Conservation (phyloP, 345 rosid genomes). For the Pugionium dolabratum region DNA sequence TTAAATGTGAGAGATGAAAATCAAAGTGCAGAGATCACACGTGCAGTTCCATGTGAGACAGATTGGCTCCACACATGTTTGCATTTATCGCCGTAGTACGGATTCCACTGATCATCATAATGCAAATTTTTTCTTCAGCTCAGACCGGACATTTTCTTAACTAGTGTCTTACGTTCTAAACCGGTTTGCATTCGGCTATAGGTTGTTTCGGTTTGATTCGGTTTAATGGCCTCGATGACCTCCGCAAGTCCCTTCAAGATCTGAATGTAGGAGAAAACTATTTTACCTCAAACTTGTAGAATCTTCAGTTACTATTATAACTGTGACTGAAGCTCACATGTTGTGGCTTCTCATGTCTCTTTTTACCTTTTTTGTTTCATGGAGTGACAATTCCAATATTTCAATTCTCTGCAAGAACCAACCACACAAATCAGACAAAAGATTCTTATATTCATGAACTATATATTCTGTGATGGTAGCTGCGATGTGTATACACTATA, state of each 20-base stretch:
- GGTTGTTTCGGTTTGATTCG: slow-evolving; percentile 24
- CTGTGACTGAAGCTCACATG: neutral
- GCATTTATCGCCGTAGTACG: slow-evolving; percentile 39
- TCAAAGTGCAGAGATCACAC: slow-evolving; percentile 35
- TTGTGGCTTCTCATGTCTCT: slow-evolving; percentile 7
- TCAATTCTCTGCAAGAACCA: slow-evolving; percentile 29
- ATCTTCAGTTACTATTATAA: neutral
- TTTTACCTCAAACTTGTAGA: neutral
- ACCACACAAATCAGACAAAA: neutral
- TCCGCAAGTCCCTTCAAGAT: slow-evolving; percentile 24
- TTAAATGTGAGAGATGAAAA: slow-evolving; percentile 9
- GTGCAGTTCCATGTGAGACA: slow-evolving; percentile 42
- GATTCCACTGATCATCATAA: slow-evolving; percentile 17
- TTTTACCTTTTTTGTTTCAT: slow-evolving; percentile 32
- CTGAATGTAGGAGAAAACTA: slow-evolving; percentile 8
- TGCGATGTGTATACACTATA: neutral
- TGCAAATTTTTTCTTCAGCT: neutral
- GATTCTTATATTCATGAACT: neutral
- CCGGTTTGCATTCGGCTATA: slow-evolving; percentile 21
- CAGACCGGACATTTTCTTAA: slow-evolving; percentile 9
- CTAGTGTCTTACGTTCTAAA: slow-evolving; percentile 11
- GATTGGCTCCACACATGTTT: slow-evolving; percentile 44
- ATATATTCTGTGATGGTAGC: neutral
- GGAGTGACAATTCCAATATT: slow-evolving; percentile 29
- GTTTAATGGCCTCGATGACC: slow-evolving; percentile 21